Percentiles rank a stretch among this genome's conserved stretches.
Evolutionary conservation across 2,329 filamentous ascomycete species (phyloP).

Genomic region (Graphilbum sp.): DNA sequence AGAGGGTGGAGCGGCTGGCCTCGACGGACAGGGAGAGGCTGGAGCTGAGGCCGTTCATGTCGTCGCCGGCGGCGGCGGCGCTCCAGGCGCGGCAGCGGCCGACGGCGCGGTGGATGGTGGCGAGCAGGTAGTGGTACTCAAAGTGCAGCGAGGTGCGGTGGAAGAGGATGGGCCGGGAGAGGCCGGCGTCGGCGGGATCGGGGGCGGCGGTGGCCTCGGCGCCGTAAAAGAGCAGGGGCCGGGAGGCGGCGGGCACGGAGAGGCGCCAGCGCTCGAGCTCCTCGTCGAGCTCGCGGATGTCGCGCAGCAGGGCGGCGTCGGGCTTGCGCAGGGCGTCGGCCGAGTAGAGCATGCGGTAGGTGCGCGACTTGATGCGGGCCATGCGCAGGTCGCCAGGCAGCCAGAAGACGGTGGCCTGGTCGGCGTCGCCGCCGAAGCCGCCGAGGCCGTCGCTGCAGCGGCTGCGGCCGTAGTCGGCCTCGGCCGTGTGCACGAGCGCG

Average conservation of each 20-base stretch:
- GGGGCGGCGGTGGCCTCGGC: constrained; percentile 7
- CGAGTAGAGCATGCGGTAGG: constrained; percentile 32
- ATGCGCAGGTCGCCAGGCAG: constrained; percentile 32
- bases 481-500: background rate
- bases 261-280: constrained; percentile 38
- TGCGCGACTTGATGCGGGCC: constrained; percentile 33
- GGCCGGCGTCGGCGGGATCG: constrained; percentile 2
- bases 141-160: constrained; percentile 17
- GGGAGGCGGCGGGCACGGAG: constrained; percentile 25
- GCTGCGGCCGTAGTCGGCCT: background rate
- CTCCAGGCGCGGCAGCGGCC: constrained; percentile 29
- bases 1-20: constrained; percentile 36
- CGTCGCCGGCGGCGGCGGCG: constrained; percentile 8
- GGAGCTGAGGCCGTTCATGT: constrained; percentile 19
- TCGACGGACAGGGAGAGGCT: constrained; percentile 36
- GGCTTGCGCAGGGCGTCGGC: constrained; percentile 28
- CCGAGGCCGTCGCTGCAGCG: background rate
- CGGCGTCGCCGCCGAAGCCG: background rate
- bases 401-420: constrained; percentile 10
- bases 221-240: constrained; percentile 23
- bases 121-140: constrained; percentile 38
- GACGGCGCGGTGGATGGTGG: constrained; percentile 37
- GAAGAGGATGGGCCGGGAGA: constrained; percentile 6
- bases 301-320: constrained; percentile 34
- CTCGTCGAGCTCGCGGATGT: constrained; percentile 39